Base-by-base conservation (phyloP, 345 rosid genomes). In the Anacardium occidentale region DNA sequence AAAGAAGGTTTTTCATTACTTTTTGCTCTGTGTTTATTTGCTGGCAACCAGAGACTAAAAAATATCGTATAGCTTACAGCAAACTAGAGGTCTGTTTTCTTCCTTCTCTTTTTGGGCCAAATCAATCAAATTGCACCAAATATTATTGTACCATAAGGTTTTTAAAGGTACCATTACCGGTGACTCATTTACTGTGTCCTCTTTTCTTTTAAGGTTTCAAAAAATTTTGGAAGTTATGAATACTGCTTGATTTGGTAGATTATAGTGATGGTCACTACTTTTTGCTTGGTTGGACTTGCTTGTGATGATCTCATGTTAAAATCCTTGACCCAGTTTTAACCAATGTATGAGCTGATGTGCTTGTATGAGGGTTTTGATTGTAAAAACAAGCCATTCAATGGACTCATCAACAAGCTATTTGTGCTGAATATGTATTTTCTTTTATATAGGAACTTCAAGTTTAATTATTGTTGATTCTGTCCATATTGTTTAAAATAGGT, bases 401-500 rank as follows among this genome's bases (percentile, higher is more conserved):
- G 40, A 59, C 3, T 21, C 17, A 45, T 68, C n/a, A 20, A 47
- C 67, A 61, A 37, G 22, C 24, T 54, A 55, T 45, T 55, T 62
- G 34, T 44, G 47, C n/a, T 65, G 22, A 34, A n/a, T 44, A 52
- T 65, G 42, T 20, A 56, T 64, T 55, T 58, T 26, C 25, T 50
- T 52, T 18, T 66, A 29, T 26, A 26, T 14, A 66, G 57, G 58
- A 45, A 50, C 59, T 51, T 52, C 58, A 26, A 51, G 45, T 9
- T 66, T 4, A 26, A 25, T 66, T 26, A 52, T 7, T 29, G 10
- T 52, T 26, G 57, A 9, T 51, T 32, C 17, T 56, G 0, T 50
- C 58, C 25, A 0, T 47, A 24, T 29, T 68, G 25, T 60, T 68
- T 50, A 18, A 75, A 42, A 29, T 66, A 48, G 70, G 70, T 66